Evolutionary conservation across 148 eudicot species (phyloP).

Genomic region (Amaranthus hypochondriacus): DNA sequence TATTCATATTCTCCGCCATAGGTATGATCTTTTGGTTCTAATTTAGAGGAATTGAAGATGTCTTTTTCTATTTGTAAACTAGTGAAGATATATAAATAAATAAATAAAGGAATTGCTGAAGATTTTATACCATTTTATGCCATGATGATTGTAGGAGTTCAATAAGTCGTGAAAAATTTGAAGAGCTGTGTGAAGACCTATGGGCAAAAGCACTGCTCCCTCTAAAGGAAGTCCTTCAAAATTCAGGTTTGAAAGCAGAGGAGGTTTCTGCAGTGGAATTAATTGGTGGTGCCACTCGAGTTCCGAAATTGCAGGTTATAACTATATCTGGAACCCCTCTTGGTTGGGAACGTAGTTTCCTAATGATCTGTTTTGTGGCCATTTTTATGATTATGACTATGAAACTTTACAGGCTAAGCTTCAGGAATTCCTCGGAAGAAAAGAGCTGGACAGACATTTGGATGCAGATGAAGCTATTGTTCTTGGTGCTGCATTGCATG

Average conservation of each 20-base stretch:
- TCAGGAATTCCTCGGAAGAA: slow-evolving; percentile 88
- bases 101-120: not conserved
- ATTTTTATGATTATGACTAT: slow-evolving; percentile 3
- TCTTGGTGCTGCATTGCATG: slow-evolving; percentile 91
- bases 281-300: slow-evolving; percentile 97
- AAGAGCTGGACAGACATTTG: slow-evolving; percentile 85
- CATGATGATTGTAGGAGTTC: slow-evolving; percentile 57
- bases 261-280: slow-evolving; percentile 84
- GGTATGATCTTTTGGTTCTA: not conserved
- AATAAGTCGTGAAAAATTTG: slow-evolving; percentile 91
- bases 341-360: not conserved
- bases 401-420: slow-evolving; percentile 68
- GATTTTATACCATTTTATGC: not conserved
- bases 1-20: not conserved
- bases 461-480: slow-evolving; percentile 97
- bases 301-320: slow-evolving; percentile 87
- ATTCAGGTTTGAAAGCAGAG: slow-evolving; percentile 65
- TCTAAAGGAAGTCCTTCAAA: slow-evolving; percentile 58
- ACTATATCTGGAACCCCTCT: slow-evolving; percentile 10
- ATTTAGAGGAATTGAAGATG: too few relatives aligned
- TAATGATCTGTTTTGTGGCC: not conserved
- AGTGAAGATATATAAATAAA: not conserved
- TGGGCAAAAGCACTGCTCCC: slow-evolving; percentile 87
- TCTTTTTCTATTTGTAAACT: not conserved
- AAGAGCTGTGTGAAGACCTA: slow-evolving; percentile 81